Evolutionary conservation across 495 filamentous ascomycete species (phyloP), one percentile per base, ranked within the genome.

Genomic region (Talaromyces borbonicus): DNA sequence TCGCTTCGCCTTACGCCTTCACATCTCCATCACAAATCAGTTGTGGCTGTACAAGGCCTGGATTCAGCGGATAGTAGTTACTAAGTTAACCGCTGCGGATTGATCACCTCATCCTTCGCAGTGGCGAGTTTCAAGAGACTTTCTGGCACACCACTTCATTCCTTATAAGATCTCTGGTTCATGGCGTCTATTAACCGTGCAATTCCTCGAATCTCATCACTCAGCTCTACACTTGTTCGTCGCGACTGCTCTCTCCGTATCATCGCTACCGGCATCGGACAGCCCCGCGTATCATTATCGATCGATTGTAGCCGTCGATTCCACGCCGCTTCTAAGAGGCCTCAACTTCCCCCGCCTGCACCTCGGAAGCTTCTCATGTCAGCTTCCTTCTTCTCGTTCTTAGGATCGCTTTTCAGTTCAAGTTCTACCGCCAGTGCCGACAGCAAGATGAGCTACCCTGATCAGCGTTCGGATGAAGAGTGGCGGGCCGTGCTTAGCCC

Each of bases 401-500:
- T 94, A 24, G 68, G 81, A 50, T 80, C 83, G 49, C 68, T 90
- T n/a, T 95, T 95, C 67, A 74, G 80, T 49, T 80, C 75, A 29
- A 73, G 56, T 42, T n/a, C n/a, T n/a, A n/a, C n/a, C n/a, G 60
- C 58, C 27, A 63, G 58, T 27, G 43, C 69, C 23, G 61, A 69
- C 8, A 53, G 62, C 58, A 81, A 75, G 40, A 92, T 87, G 78
- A 80, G 83, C 25, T 86, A 80, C 55, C 89, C 90, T 5, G 78
- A 88, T 41, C 65, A 93, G 66, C 86, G 87, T 63, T 79, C 67
- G 30, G 71, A 84, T 16, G 79, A 85, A 20, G 85, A 96, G 67
- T 98, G 92, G 92, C 83, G 80, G 49, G 83, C 90, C 8, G 74
- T 93, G 25, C 66, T 98, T 24, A 84, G 60, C 49, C 81, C 76